Evolutionary conservation across 2,329 filamentous ascomycete genomes (phyloP), one percentile per base, ranked within the genome.

Genomic region (Blastomyces emzantsi): DNA sequence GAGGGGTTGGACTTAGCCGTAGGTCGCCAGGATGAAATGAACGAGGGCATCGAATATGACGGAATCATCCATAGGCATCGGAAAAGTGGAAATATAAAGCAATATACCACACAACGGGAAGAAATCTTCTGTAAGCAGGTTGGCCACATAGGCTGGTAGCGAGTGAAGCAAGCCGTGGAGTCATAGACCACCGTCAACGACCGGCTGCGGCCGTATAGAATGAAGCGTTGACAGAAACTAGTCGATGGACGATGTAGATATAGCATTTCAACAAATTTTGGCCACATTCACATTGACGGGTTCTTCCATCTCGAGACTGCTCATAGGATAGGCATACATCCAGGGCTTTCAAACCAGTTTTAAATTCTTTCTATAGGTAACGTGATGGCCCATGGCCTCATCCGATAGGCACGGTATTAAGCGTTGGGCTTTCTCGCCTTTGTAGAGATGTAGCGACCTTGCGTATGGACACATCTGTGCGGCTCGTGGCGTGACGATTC

Each of bases 341-440:
- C 9, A 39, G 22, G 55, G 15, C 25, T n/a, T 3, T 22, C n/a
- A 41, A 33, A 41, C 30, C 36, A 5, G 36, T 15, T n/a, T 57
- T 33, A 19, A 57, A 41, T 57, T 25, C 55, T 36, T 57, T 33
- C 41, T 41, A 36, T 33, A 30, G 30, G 30, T 7, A 33, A 1
- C 30, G 30, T 33, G 30, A 33, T 33, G 6, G 30, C 3, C 30
- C 30, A 33, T 4, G 6, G 30, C 6, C 30, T 33, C 13, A 22
- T 5, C 1, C 3, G 6, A n/a, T 39, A 8, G 6, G 19, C 13
- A 19, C 19, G 39, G 7, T 25, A 41, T 41, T 41, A 43, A 41
- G 13, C 36, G 25, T 57, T 57, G n/a, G 55, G 25, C 55, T 25
- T 33, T 57, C 55, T 57, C 55, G 25, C 19, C 25, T 57, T 57